Evolutionary conservation across 2,329 filamentous ascomycete genomes (phyloP).

Genomic region (Coniochaeta pulveracea): DNA sequence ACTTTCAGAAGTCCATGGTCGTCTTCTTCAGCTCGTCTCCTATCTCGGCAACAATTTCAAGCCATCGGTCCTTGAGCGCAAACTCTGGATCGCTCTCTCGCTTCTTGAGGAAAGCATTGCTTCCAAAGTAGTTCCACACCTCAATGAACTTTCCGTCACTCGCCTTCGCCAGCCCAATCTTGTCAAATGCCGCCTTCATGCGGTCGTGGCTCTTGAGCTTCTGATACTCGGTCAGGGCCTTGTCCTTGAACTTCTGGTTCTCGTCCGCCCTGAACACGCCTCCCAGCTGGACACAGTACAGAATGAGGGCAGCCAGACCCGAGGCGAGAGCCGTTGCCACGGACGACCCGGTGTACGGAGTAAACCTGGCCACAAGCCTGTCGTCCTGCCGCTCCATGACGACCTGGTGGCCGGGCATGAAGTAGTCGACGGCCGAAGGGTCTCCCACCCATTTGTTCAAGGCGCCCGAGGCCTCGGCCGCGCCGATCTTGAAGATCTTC

Average conservation of each 20-base stretch:
- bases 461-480: constrained; percentile 11
- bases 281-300: constrained; percentile 15
- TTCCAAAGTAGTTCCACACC: constrained; percentile 5
- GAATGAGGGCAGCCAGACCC: constrained; percentile 17
- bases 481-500: constrained; percentile 17
- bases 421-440: constrained; percentile 15
- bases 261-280: constrained; percentile 2
- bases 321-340: constrained; percentile 18
- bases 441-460: constrained; percentile 11
- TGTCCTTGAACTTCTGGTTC: constrained; percentile 1
- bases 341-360: constrained; percentile 12
- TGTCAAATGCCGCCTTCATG: constrained; percentile 12
- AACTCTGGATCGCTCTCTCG: constrained; percentile 1
- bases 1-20: too few relatives aligned
- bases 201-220: constrained; percentile 10
- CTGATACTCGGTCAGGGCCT: constrained; percentile 8
- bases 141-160: constrained; percentile 11
- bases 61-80: neutral
- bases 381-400: constrained; percentile 6
- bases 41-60: neutral
- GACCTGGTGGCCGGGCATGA: constrained; percentile 18
- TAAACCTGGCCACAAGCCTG: neutral
- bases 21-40: constrained; percentile 1
- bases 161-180: constrained; percentile 9
- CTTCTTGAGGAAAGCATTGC: neutral